Evolutionary conservation across 805 yeast species (phyloP).

Genomic region (Candida krabiensis): DNA sequence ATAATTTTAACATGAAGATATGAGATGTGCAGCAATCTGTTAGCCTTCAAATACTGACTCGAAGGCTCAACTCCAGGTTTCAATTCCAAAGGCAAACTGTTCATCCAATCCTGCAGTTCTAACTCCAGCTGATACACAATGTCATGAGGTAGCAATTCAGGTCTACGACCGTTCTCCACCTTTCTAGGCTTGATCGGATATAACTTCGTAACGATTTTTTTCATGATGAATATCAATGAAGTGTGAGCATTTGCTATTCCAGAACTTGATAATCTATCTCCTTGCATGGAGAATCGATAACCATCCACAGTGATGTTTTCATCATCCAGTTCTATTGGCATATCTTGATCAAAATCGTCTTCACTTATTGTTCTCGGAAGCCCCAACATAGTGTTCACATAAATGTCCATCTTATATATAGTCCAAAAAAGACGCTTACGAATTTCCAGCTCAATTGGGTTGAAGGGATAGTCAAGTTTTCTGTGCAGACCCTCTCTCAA

Average conservation of each 20-base stretch:
- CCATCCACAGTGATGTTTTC: slow-evolving; percentile 75
- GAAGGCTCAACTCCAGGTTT: slow-evolving; percentile 73
- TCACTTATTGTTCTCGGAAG: slow-evolving; percentile 75
- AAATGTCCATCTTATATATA: slow-evolving; percentile 85
- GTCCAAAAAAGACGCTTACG: slow-evolving; percentile 88
- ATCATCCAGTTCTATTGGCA: slow-evolving; percentile 84
- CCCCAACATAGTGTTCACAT: slow-evolving; percentile 84
- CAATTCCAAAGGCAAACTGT: slow-evolving; percentile 65
- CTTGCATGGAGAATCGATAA: slow-evolving; percentile 42
- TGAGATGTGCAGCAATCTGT: slow-evolving; percentile 68
- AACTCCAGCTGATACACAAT: slow-evolving; percentile 63
- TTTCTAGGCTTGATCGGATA: slow-evolving; percentile 65
- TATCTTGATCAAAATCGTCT: slow-evolving; percentile 83
- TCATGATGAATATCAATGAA: slow-evolving; percentile 64
- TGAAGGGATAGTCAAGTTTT: slow-evolving; percentile 59
- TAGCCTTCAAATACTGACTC: slow-evolving; percentile 65
- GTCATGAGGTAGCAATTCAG: slow-evolving; percentile 34
- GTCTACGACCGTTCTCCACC: slow-evolving; percentile 28
- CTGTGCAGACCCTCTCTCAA: slow-evolving; percentile 82
- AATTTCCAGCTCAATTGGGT: slow-evolving; percentile 79
- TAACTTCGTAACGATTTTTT: slow-evolving; percentile 66
- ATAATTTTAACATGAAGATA: slow-evolving; percentile 77
- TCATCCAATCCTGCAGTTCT: slow-evolving; percentile 71
- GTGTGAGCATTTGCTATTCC: slow-evolving; percentile 89
- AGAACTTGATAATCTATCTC: slow-evolving; percentile 61